Evolutionary conservation across 2,329 filamentous ascomycete genomes (phyloP).

Genomic region (Spiromastix sp.): DNA sequence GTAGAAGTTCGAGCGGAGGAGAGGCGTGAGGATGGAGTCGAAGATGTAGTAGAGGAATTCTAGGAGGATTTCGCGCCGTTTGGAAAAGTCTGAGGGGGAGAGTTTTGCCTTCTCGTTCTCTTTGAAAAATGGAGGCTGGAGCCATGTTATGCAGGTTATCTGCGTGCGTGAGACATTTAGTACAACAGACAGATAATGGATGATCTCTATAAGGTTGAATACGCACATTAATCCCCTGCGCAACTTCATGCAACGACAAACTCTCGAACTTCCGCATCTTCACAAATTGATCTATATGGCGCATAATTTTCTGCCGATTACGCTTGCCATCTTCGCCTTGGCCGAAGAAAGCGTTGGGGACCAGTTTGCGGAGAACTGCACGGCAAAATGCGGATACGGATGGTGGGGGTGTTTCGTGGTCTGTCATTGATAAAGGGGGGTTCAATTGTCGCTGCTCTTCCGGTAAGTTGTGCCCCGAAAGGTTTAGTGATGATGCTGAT

Average conservation of each 20-base stretch:
- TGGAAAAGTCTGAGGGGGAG: constrained; percentile 60
- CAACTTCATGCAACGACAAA: constrained; percentile 66
- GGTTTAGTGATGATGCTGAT: too few relatives aligned
- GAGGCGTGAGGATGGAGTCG: constrained; percentile 79
- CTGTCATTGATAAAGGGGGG: constrained; percentile 41
- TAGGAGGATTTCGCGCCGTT: constrained; percentile 66
- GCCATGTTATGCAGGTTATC: constrained; percentile 63
- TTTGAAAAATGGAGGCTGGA: constrained; percentile 44
- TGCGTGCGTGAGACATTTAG: constrained; percentile 24
- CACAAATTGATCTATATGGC: constrained; percentile 67
- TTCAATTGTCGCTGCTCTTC: not conserved
- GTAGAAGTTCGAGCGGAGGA: constrained; percentile 82
- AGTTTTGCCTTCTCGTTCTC: constrained; percentile 40
- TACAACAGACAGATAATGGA: not conserved
- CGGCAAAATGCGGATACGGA: constrained; percentile 81
- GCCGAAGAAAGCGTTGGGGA: constrained; percentile 71
- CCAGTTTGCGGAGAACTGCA: constrained; percentile 58
- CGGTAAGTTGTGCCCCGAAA: too few relatives aligned
- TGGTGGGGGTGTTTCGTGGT: constrained; percentile 55
- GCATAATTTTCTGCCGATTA: constrained; percentile 55
- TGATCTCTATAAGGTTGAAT: constrained; percentile 1
- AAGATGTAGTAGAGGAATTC: constrained; percentile 91
- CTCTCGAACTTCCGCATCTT: constrained; percentile 69
- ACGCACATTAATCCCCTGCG: constrained; percentile 62
- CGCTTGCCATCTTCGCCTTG: constrained; percentile 38